phyloP scores from a whole-genome alignment of 495 filamentous ascomycete species.

The Penicillium cosmopolitanum region DNA sequence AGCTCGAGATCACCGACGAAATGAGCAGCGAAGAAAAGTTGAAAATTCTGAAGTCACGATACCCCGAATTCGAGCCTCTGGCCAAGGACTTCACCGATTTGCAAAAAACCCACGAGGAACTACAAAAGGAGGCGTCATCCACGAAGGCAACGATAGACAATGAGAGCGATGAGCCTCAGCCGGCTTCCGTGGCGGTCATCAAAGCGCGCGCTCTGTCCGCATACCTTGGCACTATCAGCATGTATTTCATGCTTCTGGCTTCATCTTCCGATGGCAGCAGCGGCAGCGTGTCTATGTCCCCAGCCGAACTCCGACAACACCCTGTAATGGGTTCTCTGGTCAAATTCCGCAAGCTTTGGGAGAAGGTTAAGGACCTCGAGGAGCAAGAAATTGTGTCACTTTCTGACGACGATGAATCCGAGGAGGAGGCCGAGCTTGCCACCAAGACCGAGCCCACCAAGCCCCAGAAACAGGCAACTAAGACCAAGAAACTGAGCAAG shows the following conservation, averaged over 20 bases:
- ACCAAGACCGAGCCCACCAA: slow-evolving; percentile 18
- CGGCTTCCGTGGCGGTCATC: slow-evolving; percentile 58
- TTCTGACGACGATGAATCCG: slow-evolving; percentile 18
- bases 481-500: slow-evolving; percentile 51
- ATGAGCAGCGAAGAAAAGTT: slow-evolving; percentile 76
- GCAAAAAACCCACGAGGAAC: slow-evolving; percentile 63
- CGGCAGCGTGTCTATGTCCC: slow-evolving; percentile 57
- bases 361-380: slow-evolving; percentile 63
- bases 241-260: slow-evolving; percentile 92
- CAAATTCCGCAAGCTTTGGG: slow-evolving; percentile 79
- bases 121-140: slow-evolving; percentile 57
- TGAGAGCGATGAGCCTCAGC: slow-evolving; percentile 32
- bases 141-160: slow-evolving; percentile 48
- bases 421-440: slow-evolving; percentile 18
- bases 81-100: slow-evolving; percentile 77
- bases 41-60: slow-evolving; percentile 74
- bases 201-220: slow-evolving; percentile 77
- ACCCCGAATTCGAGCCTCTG: slow-evolving; percentile 89
- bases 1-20: slow-evolving; percentile 76
- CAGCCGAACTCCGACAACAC: slow-evolving; percentile 80
- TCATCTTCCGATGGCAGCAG: slow-evolving; percentile 60
- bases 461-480: slow-evolving; percentile 29
- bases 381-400: slow-evolving; percentile 24
- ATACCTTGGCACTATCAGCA: slow-evolving; percentile 81
- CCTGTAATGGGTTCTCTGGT: slow-evolving; percentile 84